Base-by-base conservation (phyloP, 441 rosid species). In the Biscutella laevigata region DNA sequence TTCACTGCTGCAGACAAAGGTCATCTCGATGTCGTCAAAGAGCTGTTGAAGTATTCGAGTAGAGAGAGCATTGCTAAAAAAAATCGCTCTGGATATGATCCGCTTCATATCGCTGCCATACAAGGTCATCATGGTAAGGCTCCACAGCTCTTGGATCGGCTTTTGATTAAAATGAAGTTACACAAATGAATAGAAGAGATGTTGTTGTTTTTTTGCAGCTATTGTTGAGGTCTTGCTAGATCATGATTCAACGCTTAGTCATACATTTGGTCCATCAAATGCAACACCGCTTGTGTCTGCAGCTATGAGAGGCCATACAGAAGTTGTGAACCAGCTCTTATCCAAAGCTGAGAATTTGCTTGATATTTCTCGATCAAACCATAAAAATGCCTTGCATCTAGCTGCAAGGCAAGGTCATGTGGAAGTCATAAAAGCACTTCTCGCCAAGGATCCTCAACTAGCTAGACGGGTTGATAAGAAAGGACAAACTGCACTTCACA, bases 401-500 rank as follows among this genome's bases (percentile, higher is more conserved):
- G 85, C 95, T 72, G 90, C 80, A 15, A 75, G 98, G 17, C 96
- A 83, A 53, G 98, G 96, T 8, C 90, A 87, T 71, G 92, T 80
- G 21, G 96, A 81, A 45, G 70, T 91, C 38, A 84, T 91, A 7
- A 70, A 71, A 52, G 86, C 96, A 34, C 74, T 87, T 57, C 88
- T 91, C 0, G 62, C 40, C 56, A 84, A 81, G 64, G 98, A 91
- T 77, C 64, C 95, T 11, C 98, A 84, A 53, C 62, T 91, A 66
- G 96, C 98, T 2, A 77, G 98, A 27, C 77, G 96, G 70, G 71
- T 83, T 16, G 98, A 91, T 63, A 87, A 81, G 83, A 91, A 91
- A 72, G 90, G 98, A 52, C 98, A 91, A 73, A 91, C 98, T 16
- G 91, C 94, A 19, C 73, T 88, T 64, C 98, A 91, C 70, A 88